Conservation (phyloP, 306 rosid genomes). For the Rosa lucieae region DNA sequence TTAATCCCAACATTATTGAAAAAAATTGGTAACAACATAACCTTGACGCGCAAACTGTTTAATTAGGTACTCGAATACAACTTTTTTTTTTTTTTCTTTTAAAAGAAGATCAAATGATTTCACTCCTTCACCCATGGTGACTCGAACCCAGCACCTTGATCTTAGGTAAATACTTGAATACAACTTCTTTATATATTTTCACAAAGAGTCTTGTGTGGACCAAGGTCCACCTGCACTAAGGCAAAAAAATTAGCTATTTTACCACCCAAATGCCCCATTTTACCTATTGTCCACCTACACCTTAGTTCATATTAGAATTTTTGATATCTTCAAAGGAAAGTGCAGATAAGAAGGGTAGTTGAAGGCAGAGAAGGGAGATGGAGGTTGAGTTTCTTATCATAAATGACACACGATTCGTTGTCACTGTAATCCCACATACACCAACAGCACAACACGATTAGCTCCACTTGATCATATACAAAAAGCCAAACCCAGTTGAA, state of each 20-base stretch:
- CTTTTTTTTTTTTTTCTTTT: too few species aligned
- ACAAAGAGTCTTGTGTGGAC: not conserved
- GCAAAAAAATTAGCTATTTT: too few species aligned
- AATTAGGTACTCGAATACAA: not conserved
- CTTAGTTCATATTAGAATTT: too few species aligned
- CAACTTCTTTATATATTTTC: not conserved
- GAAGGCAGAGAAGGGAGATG: not conserved
- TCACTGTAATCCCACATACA: slow-evolving; percentile 8
- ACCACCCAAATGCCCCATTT: too few species aligned
- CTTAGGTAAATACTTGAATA: not conserved
- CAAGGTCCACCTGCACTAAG: too few species aligned
- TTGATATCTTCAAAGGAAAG: not conserved
- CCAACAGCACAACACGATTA: slow-evolving; percentile 1
- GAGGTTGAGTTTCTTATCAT: not conserved
- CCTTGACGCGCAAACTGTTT: not conserved
- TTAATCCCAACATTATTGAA: too few species aligned
- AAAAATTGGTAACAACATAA: not conserved
- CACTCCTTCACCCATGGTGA: too few species aligned
- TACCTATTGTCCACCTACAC: too few species aligned
- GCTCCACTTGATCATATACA: slow-evolving; percentile 3
- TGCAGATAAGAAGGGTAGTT: not conserved
- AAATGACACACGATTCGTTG: slow-evolving; percentile 8
- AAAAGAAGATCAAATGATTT: too few species aligned
- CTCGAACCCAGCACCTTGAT: too few species aligned
- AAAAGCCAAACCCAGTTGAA: not conserved